A percentile compares a stretch with the other conserved stretches of the same genome.
These are phyloP conservation scores for Petunia axillaris DNA, from an alignment of 257 asterid species.

Conservation along the genomic window DNA sequence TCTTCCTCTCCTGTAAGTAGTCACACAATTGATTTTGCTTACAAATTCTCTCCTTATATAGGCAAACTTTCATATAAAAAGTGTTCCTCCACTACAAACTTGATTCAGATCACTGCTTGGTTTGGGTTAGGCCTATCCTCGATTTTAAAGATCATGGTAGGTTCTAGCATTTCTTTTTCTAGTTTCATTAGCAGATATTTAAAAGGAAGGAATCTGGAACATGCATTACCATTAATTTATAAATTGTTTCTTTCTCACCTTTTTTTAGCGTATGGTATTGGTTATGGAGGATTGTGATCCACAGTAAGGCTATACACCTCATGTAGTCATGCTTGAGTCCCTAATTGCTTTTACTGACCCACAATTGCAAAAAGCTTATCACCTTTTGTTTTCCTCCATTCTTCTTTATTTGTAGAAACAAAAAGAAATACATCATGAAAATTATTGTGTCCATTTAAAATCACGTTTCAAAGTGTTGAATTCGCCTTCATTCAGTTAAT, in stretches of 20 bases:
- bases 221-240: slow-evolving; percentile 46
- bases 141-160: slow-evolving; percentile 40
- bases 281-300: slow-evolving; percentile 40
- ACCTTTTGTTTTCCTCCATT: slow-evolving; percentile 15
- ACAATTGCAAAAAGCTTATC: neutral
- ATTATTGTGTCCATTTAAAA: too few species aligned
- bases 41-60: slow-evolving; percentile 47
- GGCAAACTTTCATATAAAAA: slow-evolving; percentile 33
- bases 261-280: slow-evolving; percentile 26
- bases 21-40: slow-evolving; percentile 31
- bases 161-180: slow-evolving; percentile 43
- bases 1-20: neutral
- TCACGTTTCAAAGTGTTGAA: too few species aligned
- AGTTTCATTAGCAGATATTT: slow-evolving; percentile 19
- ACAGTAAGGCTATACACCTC: slow-evolving; percentile 23
- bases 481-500: too few species aligned
- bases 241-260: slow-evolving; percentile 31
- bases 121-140: slow-evolving; percentile 47
- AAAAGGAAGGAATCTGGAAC: slow-evolving; percentile 39
- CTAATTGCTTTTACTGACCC: neutral
- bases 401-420: neutral
- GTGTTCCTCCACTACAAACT: slow-evolving; percentile 47
- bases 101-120: slow-evolving; percentile 44
- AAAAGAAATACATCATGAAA: neutral
- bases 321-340: neutral